Evolutionary conservation across 495 filamentous ascomycete species (phyloP).

Genomic region (Bombardia bombarda): DNA sequence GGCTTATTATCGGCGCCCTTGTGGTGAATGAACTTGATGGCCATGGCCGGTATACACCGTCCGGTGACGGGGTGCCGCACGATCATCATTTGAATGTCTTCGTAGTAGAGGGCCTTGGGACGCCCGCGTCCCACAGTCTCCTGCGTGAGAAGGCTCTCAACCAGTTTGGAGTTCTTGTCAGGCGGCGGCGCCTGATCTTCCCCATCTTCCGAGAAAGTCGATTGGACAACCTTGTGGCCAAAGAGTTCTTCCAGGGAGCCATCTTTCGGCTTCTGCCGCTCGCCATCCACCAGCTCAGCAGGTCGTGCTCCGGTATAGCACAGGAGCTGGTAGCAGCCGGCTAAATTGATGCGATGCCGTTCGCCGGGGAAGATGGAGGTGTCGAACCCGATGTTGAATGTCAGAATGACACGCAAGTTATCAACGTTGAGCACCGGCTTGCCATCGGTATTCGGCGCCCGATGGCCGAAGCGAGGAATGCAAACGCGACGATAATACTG

Average conservation of each 20-base stretch:
- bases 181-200: no score
- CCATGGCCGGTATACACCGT: constrained; percentile 13
- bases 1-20: constrained; percentile 18
- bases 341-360: constrained; percentile 9
- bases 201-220: not conserved
- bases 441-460: constrained; percentile 22
- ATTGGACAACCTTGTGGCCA: not conserved
- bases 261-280: constrained; percentile 12
- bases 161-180: constrained; percentile 1
- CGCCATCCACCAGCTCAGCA: constrained; percentile 8
- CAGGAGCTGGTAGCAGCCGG: constrained; percentile 6
- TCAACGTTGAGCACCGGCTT: constrained; percentile 18
- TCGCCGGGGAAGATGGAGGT: constrained; percentile 16
- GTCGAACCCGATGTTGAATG: constrained; percentile 19
- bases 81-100: constrained; percentile 17
- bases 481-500: constrained; percentile 19
- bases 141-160: constrained; percentile 3
- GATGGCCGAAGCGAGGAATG: constrained; percentile 21
- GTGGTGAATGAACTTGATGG: constrained; percentile 18
- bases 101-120: constrained; percentile 19
- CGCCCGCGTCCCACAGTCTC: constrained; percentile 3
- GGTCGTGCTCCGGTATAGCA: constrained; percentile 9
- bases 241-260: constrained; percentile 9
- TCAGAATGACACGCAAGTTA: constrained; percentile 12
- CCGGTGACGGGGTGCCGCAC: constrained; percentile 16